Conservation (phyloP, 768 basidiomycete species). For the Auricularia sp. region DNA sequence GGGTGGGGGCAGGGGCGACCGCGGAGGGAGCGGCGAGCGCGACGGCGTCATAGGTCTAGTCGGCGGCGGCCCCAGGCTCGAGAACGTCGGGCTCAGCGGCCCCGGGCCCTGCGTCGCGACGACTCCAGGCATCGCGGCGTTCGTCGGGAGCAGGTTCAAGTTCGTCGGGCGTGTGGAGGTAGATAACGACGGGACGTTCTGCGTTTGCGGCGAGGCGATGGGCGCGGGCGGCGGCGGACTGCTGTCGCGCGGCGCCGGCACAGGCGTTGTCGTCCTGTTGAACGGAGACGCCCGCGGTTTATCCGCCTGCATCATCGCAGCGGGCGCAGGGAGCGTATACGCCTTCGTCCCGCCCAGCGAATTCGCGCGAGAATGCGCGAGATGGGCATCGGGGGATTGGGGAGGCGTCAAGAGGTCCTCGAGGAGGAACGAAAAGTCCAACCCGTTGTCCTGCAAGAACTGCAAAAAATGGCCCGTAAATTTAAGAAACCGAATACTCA, state of each 20-base stretch:
- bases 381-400: background rate
- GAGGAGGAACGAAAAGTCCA: conserved; percentile 91
- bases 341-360: background rate
- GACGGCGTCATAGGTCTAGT: background rate
- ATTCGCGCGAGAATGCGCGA: background rate
- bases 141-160: background rate
- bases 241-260: background rate
- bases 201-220: background rate
- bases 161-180: background rate
- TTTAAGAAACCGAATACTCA: background rate
- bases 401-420: conserved; percentile 43
- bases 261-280: background rate
- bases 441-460: conserved; percentile 86
- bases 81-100: background rate
- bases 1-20: background rate
- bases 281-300: background rate
- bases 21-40: background rate
- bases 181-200: background rate
- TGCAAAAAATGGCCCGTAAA: conserved; percentile 17
- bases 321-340: background rate
- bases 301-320: background rate
- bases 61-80: background rate
- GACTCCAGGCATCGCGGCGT: background rate
- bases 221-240: background rate
- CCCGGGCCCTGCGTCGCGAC: background rate